Conservation (phyloP, 1,139 yeast species). For the Geotrichum phurueaensis region DNA sequence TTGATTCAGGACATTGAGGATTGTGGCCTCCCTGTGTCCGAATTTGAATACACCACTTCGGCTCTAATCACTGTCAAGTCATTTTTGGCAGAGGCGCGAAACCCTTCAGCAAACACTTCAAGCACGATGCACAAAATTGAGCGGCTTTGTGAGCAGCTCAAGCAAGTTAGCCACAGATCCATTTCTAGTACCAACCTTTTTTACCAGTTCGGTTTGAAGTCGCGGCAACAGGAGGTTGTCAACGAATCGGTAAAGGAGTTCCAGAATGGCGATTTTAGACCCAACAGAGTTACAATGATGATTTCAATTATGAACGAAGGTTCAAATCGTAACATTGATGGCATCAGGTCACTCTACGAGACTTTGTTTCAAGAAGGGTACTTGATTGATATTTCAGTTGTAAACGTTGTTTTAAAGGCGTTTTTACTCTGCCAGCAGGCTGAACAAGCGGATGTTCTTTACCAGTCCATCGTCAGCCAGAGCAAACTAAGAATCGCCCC, state of each 20-base stretch:
- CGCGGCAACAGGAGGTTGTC: slow-evolving; percentile 15
- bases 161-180: slow-evolving; percentile 11
- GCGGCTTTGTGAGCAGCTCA: slow-evolving; percentile 13
- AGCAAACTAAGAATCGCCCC: not conserved
- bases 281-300: slow-evolving; percentile 24
- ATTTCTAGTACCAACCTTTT: slow-evolving; percentile 22
- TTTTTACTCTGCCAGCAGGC: slow-evolving; percentile 18
- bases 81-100: slow-evolving; percentile 1
- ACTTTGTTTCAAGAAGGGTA: slow-evolving; percentile 15
- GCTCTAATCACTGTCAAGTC: slow-evolving; percentile 15
- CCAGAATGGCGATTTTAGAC: slow-evolving; percentile 12
- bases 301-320: slow-evolving; percentile 22
- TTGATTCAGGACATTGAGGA: slow-evolving; percentile 21
- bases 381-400: slow-evolving; percentile 19
- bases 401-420: slow-evolving; percentile 19
- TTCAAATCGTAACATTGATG: slow-evolving; percentile 16
- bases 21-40: slow-evolving; percentile 25
- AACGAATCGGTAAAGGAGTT: slow-evolving; percentile 18
- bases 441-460: slow-evolving; percentile 17
- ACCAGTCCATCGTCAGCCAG: slow-evolving; percentile 2
- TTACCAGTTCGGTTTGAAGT: slow-evolving; percentile 19
- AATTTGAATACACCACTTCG: slow-evolving; percentile 22
- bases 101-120: not conserved
- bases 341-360: slow-evolving; percentile 18
- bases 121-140: slow-evolving; percentile 8